phyloP scores from a whole-genome alignment of 768 basidiomycete species.

The Naganishia kalamii region DNA sequence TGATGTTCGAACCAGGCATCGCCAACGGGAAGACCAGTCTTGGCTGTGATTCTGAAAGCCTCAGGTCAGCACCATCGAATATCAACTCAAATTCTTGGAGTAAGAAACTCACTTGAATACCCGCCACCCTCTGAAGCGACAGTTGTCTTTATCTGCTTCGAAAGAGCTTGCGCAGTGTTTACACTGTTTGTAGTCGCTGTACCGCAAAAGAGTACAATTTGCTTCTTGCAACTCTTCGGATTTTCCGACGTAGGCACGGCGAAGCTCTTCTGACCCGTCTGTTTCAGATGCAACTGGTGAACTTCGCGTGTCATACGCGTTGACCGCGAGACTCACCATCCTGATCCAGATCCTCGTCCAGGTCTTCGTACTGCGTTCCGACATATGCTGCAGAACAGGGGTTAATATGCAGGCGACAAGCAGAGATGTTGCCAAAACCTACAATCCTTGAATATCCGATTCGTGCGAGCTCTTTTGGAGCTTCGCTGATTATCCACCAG shows the following conservation, averaged over 20 bases:
- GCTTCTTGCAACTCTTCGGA: neutral
- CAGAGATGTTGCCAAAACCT: too few relatives aligned
- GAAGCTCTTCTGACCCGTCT: neutral
- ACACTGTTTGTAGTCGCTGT: neutral
- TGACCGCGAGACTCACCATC: neutral
- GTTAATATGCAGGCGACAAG: too few relatives aligned
- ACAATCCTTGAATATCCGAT: too few relatives aligned
- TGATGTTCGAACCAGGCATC: slow-evolving; percentile 35
- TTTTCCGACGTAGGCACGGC: neutral
- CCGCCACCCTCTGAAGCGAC: slow-evolving; percentile 10
- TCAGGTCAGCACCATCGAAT: neutral
- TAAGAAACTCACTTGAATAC: neutral
- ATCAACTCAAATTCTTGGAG: too few relatives aligned
- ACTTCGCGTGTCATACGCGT: neutral
- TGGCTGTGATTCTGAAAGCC: slow-evolving; percentile 26
- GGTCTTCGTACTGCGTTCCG: too few relatives aligned
- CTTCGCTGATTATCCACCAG: too few relatives aligned
- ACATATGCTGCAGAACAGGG: too few relatives aligned
- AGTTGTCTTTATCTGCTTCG: neutral
- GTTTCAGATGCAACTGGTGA: too few relatives aligned
- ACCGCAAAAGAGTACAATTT: neutral
- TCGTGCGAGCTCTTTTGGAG: too few relatives aligned
- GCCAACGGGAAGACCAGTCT: slow-evolving; percentile 32
- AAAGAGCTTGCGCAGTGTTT: neutral
- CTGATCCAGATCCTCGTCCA: too few relatives aligned